phyloP scores from a whole-genome alignment of 202 grass and related monocot species.

The Hordeum pubiflorum region DNA sequence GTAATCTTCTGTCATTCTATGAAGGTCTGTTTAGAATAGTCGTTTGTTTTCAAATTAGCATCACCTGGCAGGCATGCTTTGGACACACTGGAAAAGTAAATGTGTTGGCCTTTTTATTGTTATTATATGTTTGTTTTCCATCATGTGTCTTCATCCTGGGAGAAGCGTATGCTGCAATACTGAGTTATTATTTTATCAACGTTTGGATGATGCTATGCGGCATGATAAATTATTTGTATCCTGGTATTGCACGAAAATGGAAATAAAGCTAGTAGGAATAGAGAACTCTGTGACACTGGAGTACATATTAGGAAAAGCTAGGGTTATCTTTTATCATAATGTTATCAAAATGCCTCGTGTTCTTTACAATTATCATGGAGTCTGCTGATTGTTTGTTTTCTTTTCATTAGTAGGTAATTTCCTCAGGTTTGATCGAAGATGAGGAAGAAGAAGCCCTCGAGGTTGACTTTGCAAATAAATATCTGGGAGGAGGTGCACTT shows the following conservation, averaged over 20 bases:
- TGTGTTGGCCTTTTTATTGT: background rate
- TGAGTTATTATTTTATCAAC: background rate
- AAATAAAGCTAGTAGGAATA: background rate
- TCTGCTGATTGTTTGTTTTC: constrained; percentile 23
- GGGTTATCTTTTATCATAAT: background rate
- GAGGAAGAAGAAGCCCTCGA: constrained; percentile 66
- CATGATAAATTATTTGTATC: background rate
- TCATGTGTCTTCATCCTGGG: background rate
- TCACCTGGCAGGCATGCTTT: background rate
- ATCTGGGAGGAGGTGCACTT: constrained; percentile 93
- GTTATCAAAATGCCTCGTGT: background rate
- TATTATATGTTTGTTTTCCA: background rate
- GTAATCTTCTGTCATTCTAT: background rate
- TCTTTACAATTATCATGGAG: background rate
- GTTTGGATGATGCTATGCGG: background rate
- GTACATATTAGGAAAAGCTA: background rate
- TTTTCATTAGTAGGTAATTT: constrained; percentile 65
- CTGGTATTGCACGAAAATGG: background rate
- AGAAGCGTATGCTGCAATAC: background rate
- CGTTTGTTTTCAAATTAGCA: background rate
- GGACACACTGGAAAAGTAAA: background rate
- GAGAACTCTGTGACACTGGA: background rate
- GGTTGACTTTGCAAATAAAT: constrained; percentile 95
- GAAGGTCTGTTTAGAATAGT: background rate
- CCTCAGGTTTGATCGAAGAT: constrained; percentile 83